Base-by-base conservation (phyloP, 306 rosid species). In the Echinosophora koreensis region DNA sequence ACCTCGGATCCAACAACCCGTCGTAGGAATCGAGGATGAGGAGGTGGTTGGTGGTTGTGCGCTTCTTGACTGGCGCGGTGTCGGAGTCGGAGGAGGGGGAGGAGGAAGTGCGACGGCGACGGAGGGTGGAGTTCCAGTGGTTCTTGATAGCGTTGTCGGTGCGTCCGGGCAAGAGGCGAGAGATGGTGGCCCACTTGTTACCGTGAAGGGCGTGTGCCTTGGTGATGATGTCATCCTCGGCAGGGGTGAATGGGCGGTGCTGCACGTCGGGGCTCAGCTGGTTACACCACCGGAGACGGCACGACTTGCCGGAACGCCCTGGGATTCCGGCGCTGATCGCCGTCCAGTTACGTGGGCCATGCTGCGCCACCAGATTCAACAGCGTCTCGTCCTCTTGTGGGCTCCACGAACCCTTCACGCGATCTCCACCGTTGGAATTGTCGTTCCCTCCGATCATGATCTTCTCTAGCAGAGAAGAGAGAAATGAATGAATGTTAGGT, bases 101-200 rank as follows among this genome's bases (percentile, higher is more conserved):
- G 8, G 59, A 41, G 4, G 80, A 7, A 6, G n/a, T 50, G 1
- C 87, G 76, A 1, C 86, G 81, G 38, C 93, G 94, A 18, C 95
- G 93, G 38, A 95, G 93, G 4, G 97, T 89, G 34, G 98, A 90
- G 69, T 95, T 95, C 98, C 98, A 95, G 83, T 92, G 98, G 32
- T 95, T 95, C 77, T 94, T 95, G 6, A 95, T 92, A 17, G 97
- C 94, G 84, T 95, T 95, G 63, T 92, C 98, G 1, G 98, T 90
- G 0, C 98, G 90, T 2, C 98, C 97, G 0, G 95, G 97, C 7
- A 95, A 78, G 57, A 90, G 86, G 27, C 97, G 88, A 0, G 98
- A 89, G n/a, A 95, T 90, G 17, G 97, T 95, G 38, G 97, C 96
- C 98, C 98, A 95, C 77, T 90, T 92, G 76, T 95, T 95, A 0